A percentile compares a stretch with the other conserved stretches of the same genome.
Conservation (phyloP, 768 basidiomycete species). For the Dictyophora rubrovolvata region DNA sequence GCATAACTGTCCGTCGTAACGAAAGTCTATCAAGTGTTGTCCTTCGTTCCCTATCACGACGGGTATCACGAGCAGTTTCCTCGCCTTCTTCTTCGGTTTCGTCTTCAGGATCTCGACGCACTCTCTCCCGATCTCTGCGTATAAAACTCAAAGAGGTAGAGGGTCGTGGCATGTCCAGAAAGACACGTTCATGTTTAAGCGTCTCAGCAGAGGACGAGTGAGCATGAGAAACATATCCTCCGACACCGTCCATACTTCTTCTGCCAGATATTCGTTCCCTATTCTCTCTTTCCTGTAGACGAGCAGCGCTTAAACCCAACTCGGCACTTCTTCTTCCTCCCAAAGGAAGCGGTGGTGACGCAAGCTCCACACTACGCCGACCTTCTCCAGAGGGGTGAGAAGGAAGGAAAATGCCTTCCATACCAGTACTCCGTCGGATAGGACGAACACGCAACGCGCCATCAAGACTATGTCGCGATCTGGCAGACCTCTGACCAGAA, state of each 20-base stretch:
- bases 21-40: constrained; percentile 22
- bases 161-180: constrained; percentile 1
- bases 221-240: neutral
- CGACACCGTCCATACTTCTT: constrained; percentile 2
- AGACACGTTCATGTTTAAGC: neutral
- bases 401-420: constrained; percentile 14
- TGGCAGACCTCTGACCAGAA: constrained; percentile 28
- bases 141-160: constrained; percentile 3
- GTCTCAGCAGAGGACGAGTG: neutral
- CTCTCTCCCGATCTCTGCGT: constrained; percentile 2
- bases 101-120: neutral
- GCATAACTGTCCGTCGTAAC: constrained; percentile 45
- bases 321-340: neutral
- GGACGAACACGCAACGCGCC: constrained; percentile 18
- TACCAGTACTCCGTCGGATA: constrained; percentile 39
- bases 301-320: constrained; percentile 12
- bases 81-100: constrained; percentile 10
- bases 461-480: constrained; percentile 36
- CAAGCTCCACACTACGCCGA: constrained; percentile 2
- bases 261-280: constrained; percentile 15
- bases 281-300: constrained; percentile 14
- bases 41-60: constrained; percentile 17
- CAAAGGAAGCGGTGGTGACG: constrained; percentile 15
- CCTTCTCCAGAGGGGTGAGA: constrained; percentile 9
- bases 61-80: constrained; percentile 16